These are phyloP conservation scores for Fusarium concolor DNA, from an alignment of 2,329 filamentous ascomycete species.

Conservation along the genomic window DNA sequence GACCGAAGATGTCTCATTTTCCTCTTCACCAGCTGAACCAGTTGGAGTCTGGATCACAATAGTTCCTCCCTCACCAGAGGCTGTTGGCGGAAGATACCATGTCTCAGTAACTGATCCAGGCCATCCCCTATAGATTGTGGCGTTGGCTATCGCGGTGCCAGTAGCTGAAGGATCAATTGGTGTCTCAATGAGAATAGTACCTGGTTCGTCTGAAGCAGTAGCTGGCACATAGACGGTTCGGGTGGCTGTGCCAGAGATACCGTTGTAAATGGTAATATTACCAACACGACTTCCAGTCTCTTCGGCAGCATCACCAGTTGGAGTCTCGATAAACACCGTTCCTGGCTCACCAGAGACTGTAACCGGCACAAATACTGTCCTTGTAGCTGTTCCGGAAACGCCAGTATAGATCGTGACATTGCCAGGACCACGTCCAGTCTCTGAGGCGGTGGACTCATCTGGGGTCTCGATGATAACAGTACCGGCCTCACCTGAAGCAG, in stretches of 20 bases:
- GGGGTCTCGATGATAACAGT: conserved; percentile 10
- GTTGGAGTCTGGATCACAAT: background rate
- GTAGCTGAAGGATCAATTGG: background rate
- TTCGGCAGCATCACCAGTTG: background rate
- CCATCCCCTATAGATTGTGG: background rate
- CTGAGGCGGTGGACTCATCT: background rate
- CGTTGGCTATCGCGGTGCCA: background rate
- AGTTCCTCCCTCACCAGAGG: background rate
- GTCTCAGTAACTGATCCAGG: background rate
- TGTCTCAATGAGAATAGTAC: conserved; percentile 5
- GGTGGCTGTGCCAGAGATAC: background rate
- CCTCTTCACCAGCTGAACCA: background rate
- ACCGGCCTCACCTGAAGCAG: background rate
- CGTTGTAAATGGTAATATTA: background rate
- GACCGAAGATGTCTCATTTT: background rate
- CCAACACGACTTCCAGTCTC: background rate
- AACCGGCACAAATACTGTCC: conserved; percentile 3
- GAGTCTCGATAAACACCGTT: conserved; percentile 10
- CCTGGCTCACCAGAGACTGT: background rate
- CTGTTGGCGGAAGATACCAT: background rate
- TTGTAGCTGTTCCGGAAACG: background rate
- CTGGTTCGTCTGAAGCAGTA: background rate
- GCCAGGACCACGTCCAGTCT: background rate
- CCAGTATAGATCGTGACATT: conserved; percentile 15
- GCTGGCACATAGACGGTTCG: conserved; percentile 10